Percentiles rank a stretch among this genome's conserved stretches.
Conservation (phyloP, 2,329 filamentous ascomycete species). For the Penicillium sp. region DNA sequence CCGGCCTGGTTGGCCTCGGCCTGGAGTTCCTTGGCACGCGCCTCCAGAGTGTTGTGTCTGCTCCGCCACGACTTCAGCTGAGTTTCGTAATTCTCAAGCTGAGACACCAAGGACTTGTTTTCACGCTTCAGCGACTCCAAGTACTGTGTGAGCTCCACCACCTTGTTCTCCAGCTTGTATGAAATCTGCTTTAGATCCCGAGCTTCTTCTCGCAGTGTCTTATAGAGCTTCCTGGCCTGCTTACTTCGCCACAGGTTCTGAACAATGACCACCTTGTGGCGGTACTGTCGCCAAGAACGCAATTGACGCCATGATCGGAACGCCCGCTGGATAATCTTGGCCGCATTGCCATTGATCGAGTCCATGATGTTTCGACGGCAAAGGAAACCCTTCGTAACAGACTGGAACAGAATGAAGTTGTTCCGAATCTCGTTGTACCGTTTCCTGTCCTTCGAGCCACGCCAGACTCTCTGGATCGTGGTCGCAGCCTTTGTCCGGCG, state of each 20-base stretch:
- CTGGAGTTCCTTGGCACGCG: constrained; percentile 87
- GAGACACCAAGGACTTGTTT: constrained; percentile 81
- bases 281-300: constrained; percentile 78
- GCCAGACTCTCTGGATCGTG: constrained; percentile 92
- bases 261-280: constrained; percentile 80
- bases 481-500: constrained; percentile 82
- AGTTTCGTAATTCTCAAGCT: constrained; percentile 92
- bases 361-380: constrained; percentile 89
- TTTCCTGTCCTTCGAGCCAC: constrained; percentile 84
- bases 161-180: constrained; percentile 99
- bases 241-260: constrained; percentile 92
- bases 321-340: constrained; percentile 79
- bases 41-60: constrained; percentile 83
- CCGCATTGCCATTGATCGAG: constrained; percentile 87
- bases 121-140: constrained; percentile 87
- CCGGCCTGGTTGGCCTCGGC: constrained; percentile 96
- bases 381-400: constrained; percentile 85
- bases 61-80: constrained; percentile 96
- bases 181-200: constrained; percentile 99
- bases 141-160: constrained; percentile 93
- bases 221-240: constrained; percentile 75
- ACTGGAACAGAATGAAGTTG: constrained; percentile 83
- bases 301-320: constrained; percentile 80
- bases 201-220: constrained; percentile 86
- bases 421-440: constrained; percentile 71